Percentiles rank a stretch among this genome's conserved stretches.
phyloP scores from a whole-genome alignment of 2,329 filamentous ascomycete genomes.

The Neodidymelliopsis sp. region DNA sequence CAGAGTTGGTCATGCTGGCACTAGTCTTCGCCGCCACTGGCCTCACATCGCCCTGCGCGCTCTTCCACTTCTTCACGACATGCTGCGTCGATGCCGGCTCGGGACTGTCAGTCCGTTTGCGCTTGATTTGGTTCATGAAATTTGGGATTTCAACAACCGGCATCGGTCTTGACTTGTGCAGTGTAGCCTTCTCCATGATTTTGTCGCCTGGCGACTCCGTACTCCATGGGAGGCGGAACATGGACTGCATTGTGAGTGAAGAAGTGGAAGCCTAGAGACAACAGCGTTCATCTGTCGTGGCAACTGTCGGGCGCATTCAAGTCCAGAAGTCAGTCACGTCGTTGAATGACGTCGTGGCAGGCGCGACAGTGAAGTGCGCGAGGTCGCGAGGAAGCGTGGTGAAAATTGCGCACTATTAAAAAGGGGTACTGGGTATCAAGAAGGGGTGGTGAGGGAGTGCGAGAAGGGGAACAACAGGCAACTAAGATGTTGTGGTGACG shows the following conservation, averaged over 20 bases:
- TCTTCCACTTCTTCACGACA: constrained; percentile 51
- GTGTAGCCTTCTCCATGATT: constrained; percentile 52
- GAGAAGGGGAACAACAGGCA: constrained; percentile 44
- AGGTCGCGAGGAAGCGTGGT: constrained; percentile 19
- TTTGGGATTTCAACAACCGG: constrained; percentile 56
- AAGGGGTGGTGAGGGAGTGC: constrained; percentile 41
- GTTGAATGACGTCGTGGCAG: constrained; percentile 44
- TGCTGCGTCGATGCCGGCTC: constrained; percentile 46
- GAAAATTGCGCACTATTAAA: constrained; percentile 38
- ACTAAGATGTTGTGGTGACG: constrained; percentile 44
- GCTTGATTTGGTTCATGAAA: constrained; percentile 62
- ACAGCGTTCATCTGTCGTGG: constrained; percentile 51
- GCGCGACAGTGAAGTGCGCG: constrained; percentile 26
- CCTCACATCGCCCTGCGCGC: constrained; percentile 43
- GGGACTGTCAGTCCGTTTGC: constrained; percentile 62
- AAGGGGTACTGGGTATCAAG: constrained; percentile 41
- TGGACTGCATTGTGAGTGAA: constrained; percentile 56
- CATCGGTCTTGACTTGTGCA: constrained; percentile 53
- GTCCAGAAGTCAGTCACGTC: constrained; percentile 33
- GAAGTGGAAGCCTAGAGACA: constrained; percentile 46
- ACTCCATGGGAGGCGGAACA: constrained; percentile 60
- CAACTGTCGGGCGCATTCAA: constrained; percentile 42
- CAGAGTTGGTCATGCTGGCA: constrained; percentile 19
- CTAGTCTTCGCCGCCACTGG: constrained; percentile 25
- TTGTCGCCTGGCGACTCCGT: constrained; percentile 52